Evolutionary conservation across 768 basidiomycete genomes (phyloP).

Genomic region (Ramaria sp.): DNA sequence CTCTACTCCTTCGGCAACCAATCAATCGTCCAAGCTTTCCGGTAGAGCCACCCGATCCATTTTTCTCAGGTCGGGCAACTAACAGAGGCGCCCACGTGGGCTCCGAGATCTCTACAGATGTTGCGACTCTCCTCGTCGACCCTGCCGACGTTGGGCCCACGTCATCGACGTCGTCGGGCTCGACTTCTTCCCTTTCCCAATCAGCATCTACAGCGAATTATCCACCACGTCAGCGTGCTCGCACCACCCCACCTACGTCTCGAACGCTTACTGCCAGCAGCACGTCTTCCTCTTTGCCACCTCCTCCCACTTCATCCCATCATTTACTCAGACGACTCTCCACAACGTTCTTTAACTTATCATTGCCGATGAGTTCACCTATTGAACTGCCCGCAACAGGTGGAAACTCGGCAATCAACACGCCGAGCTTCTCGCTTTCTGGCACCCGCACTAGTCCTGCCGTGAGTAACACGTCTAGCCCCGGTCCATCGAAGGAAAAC

Average conservation of each 20-base stretch:
- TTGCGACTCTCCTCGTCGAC: background rate
- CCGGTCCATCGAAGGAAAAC: background rate
- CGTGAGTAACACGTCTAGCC: slow-evolving; percentile 1
- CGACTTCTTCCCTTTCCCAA: slow-evolving; percentile 1
- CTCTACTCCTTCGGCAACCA: slow-evolving; percentile 8
- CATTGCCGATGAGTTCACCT: background rate
- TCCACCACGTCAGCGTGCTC: background rate
- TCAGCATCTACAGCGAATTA: background rate
- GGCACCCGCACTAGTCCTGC: background rate
- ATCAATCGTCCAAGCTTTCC: slow-evolving; percentile 1
- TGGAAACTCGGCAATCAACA: background rate
- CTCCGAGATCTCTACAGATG: background rate
- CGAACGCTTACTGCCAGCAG: background rate
- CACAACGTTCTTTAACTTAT: slow-evolving; percentile 4
- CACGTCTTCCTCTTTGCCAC: slow-evolving; percentile 1
- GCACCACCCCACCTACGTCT: background rate
- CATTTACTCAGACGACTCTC: slow-evolving; percentile 7
- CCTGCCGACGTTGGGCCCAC: background rate
- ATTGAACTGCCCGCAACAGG: background rate
- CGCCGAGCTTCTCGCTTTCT: background rate
- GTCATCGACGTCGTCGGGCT: slow-evolving; percentile 4
- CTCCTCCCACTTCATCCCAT: background rate
- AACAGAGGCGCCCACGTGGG: background rate
- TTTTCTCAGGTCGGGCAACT: background rate
- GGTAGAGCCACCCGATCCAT: background rate